Percentiles rank a stretch among this genome's conserved stretches.
These are phyloP conservation scores for Phaeomoniella chlamydospora DNA, from an alignment of 2,329 filamentous ascomycete species.

Conservation along the genomic window DNA sequence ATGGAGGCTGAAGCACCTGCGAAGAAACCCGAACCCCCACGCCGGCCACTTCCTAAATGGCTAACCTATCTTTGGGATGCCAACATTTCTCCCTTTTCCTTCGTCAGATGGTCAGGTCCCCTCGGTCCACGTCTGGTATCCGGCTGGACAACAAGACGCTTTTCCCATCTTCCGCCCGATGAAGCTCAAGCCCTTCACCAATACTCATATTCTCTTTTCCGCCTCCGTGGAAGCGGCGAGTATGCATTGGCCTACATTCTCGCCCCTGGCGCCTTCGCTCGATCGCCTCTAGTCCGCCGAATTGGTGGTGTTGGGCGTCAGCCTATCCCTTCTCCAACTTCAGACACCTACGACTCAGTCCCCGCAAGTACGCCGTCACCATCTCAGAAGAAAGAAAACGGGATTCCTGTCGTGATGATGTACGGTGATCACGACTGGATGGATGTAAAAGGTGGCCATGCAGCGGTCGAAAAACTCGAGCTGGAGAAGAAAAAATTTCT, in stretches of 20 bases:
- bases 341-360: constrained; percentile 6
- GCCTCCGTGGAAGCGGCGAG: constrained; percentile 80
- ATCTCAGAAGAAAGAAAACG: constrained; percentile 36
- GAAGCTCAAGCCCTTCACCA: constrained; percentile 79
- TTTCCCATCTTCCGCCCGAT: constrained; percentile 67
- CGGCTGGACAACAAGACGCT: constrained; percentile 85
- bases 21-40: constrained; percentile 21
- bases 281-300: constrained; percentile 71
- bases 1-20: constrained; percentile 5
- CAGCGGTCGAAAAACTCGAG: constrained; percentile 65
- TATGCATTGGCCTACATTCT: constrained; percentile 88
- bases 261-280: constrained; percentile 82
- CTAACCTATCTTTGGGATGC: constrained; percentile 90
- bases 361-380: constrained; percentile 3
- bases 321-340: constrained; percentile 16
- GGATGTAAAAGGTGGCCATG: constrained; percentile 77
- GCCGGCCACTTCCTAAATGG: constrained; percentile 64
- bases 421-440: constrained; percentile 99
- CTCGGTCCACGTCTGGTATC: constrained; percentile 84
- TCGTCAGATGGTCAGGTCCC: constrained; percentile 78
- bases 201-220: constrained; percentile 90
- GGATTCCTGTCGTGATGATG: constrained; percentile 78
- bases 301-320: constrained; percentile 83
- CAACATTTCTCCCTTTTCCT: constrained; percentile 86
- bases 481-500: constrained; percentile 49